phyloP scores from a whole-genome alignment of 106 monocot genomes.

The Allium cepa region DNA sequence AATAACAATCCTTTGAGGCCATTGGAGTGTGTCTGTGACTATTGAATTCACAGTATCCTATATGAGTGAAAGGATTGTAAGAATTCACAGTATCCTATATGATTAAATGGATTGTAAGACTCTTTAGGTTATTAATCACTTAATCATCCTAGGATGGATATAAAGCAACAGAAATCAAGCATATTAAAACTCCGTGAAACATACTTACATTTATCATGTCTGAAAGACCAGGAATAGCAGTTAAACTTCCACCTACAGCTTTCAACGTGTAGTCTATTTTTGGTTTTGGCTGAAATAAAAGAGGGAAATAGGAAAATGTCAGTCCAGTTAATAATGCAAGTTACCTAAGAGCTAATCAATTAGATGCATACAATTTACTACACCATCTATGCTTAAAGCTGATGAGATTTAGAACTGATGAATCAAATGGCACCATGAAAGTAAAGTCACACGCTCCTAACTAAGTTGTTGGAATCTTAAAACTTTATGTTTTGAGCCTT shows the following conservation, averaged over 20 bases:
- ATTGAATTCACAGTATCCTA: slow-evolving; percentile 86
- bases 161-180: too few relatives aligned
- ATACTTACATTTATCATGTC: slow-evolving; percentile 92
- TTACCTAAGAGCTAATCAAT: too few relatives aligned
- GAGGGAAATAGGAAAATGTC: not conserved
- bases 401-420: too few relatives aligned
- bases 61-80: not conserved
- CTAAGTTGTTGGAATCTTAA: too few relatives aligned
- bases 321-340: too few relatives aligned
- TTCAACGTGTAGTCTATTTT: slow-evolving; percentile 88
- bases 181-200: not conserved
- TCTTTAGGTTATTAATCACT: not conserved
- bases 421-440: too few relatives aligned
- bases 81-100: not conserved
- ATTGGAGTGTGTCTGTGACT: slow-evolving; percentile 80
- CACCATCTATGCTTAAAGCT: too few relatives aligned
- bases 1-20: slow-evolving; percentile 98
- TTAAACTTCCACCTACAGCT: slow-evolving; percentile 95
- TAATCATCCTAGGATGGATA: too few relatives aligned
- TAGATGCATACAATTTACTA: too few relatives aligned
- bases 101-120: not conserved
- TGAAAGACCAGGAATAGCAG: slow-evolving; percentile 91
- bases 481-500: too few relatives aligned
- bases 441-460: too few relatives aligned
- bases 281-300: slow-evolving; percentile 73